Base-by-base conservation (phyloP, 1,284 basidiomycete genomes). In the Boletus semigastroideus region DNA sequence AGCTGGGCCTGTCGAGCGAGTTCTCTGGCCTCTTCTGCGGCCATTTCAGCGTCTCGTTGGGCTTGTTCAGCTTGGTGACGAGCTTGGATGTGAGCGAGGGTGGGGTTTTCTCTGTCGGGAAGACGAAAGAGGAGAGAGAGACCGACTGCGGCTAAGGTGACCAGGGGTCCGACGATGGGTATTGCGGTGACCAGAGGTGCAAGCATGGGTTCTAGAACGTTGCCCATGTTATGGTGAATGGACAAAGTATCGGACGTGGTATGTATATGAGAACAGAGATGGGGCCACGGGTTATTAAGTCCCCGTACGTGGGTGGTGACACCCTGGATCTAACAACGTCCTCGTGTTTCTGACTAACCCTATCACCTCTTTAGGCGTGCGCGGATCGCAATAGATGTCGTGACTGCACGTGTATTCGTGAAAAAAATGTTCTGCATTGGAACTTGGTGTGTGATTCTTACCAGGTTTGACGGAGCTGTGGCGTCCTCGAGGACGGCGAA, bases 21-120 rank as follows among this genome's bases (percentile, higher is more conserved):
- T 0, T 44, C 46, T 16, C 27, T 25, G 6, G 65, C 56, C 0
- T 28, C 37, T 13, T 34, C 34, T 5, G 54, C 63, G 0, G 50
- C 37, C 4, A 37, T 16, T 20, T 59, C 56, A 3, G 65, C 62
- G 0, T 28, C 20, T n/a, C 22, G 13, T 6, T 27, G 20, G 39
- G 39, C 39, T 22, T 41, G 22, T 22, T 16, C 39, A 10, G 39
- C 39, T 3, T 27, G 39, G 14, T 27, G 22, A 16, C 39, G 39
- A 6, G 7, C 4, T 25, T 27, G 39, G 39, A 41, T 41, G 12
- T n/a, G 14, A 5, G 22, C 16, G 22, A 41, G 39, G 39, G 39
- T 27, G 14, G 39, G 39, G 12, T 27, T 41, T 14, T 39, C 3
- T 13, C 19, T 39, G 37, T 39, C 11, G 1, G 37, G 37, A 11